Evolutionary conservation across 1,284 basidiomycete genomes (phyloP).

Genomic region (Pholiota adiposa): DNA sequence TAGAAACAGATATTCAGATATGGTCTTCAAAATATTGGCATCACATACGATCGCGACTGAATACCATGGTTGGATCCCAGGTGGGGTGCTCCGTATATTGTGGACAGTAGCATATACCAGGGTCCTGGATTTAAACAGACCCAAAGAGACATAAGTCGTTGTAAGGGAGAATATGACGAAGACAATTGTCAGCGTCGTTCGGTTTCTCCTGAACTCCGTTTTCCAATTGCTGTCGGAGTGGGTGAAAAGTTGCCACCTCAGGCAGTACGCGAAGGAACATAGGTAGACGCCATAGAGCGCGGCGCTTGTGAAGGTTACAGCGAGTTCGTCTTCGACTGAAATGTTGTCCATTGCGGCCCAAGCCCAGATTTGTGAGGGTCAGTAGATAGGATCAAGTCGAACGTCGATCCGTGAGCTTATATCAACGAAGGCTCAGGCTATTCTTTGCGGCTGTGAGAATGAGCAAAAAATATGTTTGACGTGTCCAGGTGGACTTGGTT

Average conservation of each 20-base stretch:
- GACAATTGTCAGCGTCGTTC: not conserved
- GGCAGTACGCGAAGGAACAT: not conserved
- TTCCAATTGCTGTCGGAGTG: not conserved
- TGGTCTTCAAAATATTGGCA: not conserved
- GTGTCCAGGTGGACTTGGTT: too few relatives aligned
- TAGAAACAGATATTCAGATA: not conserved
- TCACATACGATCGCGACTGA: not conserved
- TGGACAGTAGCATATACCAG: constrained; percentile 1
- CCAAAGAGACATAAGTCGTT: constrained; percentile 4
- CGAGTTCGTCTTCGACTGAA: constrained; percentile 1
- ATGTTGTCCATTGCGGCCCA: constrained; percentile 1
- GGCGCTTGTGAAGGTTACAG: constrained; percentile 1
- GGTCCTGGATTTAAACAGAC: not conserved
- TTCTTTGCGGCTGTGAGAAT: not conserved
- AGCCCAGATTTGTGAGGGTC: not conserved
- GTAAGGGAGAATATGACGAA: constrained; percentile 4
- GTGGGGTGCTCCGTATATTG: not conserved
- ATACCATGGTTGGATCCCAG: constrained; percentile 2
- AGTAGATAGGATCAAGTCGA: not conserved
- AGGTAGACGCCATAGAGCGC: constrained; percentile 4
- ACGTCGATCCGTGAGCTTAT: not conserved
- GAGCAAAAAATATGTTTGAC: not conserved
- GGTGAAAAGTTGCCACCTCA: constrained; percentile 8
- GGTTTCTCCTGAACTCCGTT: not conserved
- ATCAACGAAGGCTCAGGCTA: not conserved